phyloP scores from a whole-genome alignment of 2,329 filamentous ascomycete genomes.

The Zymoseptoria tritici region DNA sequence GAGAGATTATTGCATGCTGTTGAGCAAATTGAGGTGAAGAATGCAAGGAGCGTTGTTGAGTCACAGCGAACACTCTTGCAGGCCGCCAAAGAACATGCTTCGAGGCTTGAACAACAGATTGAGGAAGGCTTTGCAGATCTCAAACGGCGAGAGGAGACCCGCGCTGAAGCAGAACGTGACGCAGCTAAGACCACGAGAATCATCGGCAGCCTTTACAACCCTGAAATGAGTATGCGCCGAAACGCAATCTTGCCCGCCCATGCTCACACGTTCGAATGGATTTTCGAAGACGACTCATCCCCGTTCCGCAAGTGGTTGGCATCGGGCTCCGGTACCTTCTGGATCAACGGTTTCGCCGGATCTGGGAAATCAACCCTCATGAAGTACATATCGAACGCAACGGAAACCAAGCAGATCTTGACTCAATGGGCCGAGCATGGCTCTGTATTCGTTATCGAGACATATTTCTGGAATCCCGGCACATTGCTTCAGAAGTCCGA shows the following conservation, averaged over 20 bases:
- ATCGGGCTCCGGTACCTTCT: background rate
- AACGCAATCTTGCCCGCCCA: background rate
- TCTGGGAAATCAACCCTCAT: slow-evolving; percentile 13
- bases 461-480: slow-evolving; percentile 15
- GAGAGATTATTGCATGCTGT: too few species aligned
- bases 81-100: background rate
- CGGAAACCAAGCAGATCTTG: background rate
- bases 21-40: too few species aligned
- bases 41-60: background rate
- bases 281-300: background rate
- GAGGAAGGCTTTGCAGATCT: background rate
- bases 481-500: slow-evolving; percentile 6
- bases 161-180: background rate
- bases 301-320: background rate
- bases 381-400: slow-evolving; percentile 1
- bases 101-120: background rate
- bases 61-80: background rate
- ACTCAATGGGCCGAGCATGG: background rate
- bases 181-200: background rate
- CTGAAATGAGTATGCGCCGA: background rate
- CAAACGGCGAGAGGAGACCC: background rate
- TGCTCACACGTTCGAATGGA: background rate
- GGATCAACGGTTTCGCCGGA: slow-evolving; percentile 9
- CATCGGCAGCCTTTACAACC: background rate
- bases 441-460: background rate